Evolutionary conservation across 805 yeast genomes (phyloP), one percentile per base, ranked within the genome.

Genomic region (Yamadazyma tumulicola): DNA sequence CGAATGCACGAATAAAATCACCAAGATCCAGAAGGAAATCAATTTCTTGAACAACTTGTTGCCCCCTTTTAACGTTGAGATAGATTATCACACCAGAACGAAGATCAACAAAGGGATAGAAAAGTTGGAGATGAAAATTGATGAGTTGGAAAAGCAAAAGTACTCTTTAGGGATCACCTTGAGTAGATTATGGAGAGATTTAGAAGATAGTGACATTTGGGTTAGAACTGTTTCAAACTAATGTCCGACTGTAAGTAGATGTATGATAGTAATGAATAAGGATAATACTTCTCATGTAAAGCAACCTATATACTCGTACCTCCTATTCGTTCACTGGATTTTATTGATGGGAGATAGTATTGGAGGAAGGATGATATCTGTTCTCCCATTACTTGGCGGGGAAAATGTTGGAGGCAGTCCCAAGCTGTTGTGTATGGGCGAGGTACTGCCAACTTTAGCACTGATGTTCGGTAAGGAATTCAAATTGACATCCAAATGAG

Each of bases 51-150:
- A 54, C 14, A 59, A 57, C 26, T 52, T 66, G 23, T 60, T 67
- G 26, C 73, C 73, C 2, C 73, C 73, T 1, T 61, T 54, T 43
- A 65, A 64, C 36, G 69, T 65, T 17, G 72, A 67, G 38, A 48
- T 66, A 11, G 72, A 67, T 42, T 67, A 66, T 33, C 55, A 57
- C 13, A 65, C 72, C 8, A 48, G 72, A 31, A 49, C 48, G 20
- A 67, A 67, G 47, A 65, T 67, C 28, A 55, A 52, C 15, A 55
- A 54, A 30, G 71, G 71, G 13, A 62, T 67, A 19, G 66, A 61
- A 21, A 65, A 63, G 44, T 53, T 67, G 40, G 44, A 48, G 14
- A 55, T 51, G 55, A 65, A 61, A 42, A 59, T 56, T 35, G 73
- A 67, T 43, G 72, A 67, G 39, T 42, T 65, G 26, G 64, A 57